Percentiles rank a stretch among this genome's conserved stretches.
phyloP scores from a whole-genome alignment of 352 stramenopile species.

The Globisporangium splendens region DNA sequence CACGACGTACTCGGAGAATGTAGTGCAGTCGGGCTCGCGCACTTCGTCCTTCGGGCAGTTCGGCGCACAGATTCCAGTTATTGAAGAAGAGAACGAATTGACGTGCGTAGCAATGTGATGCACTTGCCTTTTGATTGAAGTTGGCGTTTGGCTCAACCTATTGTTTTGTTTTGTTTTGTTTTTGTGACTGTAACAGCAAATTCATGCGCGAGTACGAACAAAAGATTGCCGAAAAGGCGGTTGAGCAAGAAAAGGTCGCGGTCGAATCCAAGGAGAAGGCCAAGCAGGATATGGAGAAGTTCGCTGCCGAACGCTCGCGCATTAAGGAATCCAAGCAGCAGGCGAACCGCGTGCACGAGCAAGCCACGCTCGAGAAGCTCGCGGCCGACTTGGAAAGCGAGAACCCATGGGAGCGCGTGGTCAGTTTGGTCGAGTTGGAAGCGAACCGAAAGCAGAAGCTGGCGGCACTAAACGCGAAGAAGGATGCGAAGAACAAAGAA shows the following conservation, averaged over 20 bases:
- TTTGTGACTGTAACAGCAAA: slow-evolving; percentile 30
- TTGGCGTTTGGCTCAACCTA: background rate
- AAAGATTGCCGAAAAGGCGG: slow-evolving; percentile 59
- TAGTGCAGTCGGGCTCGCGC: slow-evolving; percentile 11
- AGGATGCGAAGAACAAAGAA: slow-evolving; percentile 45
- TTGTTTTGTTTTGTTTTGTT: background rate
- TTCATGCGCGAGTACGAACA: slow-evolving; percentile 74
- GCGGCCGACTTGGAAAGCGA: slow-evolving; percentile 92
- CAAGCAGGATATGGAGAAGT: slow-evolving; percentile 68
- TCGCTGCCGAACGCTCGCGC: slow-evolving; percentile 77
- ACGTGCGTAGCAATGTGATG: slow-evolving; percentile 39
- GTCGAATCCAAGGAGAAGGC: slow-evolving; percentile 72
- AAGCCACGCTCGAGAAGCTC: slow-evolving; percentile 93
- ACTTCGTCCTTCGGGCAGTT: slow-evolving; percentile 18
- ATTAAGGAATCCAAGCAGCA: slow-evolving; percentile 90
- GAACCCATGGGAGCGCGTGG: slow-evolving; percentile 92
- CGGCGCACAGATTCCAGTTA: slow-evolving; percentile 26
- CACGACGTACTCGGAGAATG: slow-evolving; percentile 11
- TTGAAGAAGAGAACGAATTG: slow-evolving; percentile 73
- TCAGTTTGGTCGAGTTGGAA: slow-evolving; percentile 92
- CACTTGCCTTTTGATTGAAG: background rate
- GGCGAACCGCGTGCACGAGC: slow-evolving; percentile 91
- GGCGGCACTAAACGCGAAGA: slow-evolving; percentile 51
- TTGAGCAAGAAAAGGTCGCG: slow-evolving; percentile 72
- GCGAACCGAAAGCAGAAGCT: slow-evolving; percentile 70